phyloP scores from a whole-genome alignment of 331 rosid genomes.

The Rhamnella rubrinervis region DNA sequence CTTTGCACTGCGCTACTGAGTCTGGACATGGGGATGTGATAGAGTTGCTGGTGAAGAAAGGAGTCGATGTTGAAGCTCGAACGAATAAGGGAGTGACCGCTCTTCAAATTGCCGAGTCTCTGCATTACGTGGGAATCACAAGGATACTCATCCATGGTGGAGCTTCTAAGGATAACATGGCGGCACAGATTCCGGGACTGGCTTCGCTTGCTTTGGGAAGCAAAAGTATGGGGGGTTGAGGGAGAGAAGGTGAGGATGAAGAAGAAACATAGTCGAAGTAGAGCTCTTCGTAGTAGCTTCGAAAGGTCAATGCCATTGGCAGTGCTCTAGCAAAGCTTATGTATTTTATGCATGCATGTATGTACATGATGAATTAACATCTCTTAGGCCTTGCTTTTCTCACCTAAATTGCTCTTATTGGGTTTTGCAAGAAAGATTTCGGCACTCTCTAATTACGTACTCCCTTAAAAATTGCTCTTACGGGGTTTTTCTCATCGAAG shows the following conservation, averaged over 20 bases:
- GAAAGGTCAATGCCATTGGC: slow-evolving; percentile 40
- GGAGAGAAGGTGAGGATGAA: slow-evolving; percentile 29
- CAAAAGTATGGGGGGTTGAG: slow-evolving; percentile 16
- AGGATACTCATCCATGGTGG: slow-evolving; percentile 66
- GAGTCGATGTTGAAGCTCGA: slow-evolving; percentile 61
- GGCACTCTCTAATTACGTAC: too few species aligned
- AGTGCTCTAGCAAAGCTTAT: slow-evolving; percentile 24
- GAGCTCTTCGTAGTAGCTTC: slow-evolving; percentile 36
- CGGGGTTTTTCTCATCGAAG: too few species aligned
- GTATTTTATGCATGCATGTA: too few species aligned
- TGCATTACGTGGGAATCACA: slow-evolving; percentile 59
- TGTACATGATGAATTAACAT: too few species aligned
- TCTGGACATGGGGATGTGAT: slow-evolving; percentile 63
- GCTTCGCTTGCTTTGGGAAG: slow-evolving; percentile 21
- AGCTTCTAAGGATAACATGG: slow-evolving; percentile 31
- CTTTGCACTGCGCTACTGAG: slow-evolving; percentile 72
- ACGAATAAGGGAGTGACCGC: slow-evolving; percentile 71
- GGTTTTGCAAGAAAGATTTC: too few species aligned
- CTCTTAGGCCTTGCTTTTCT: too few species aligned
- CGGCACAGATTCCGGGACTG: not conserved
- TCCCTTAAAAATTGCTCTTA: too few species aligned
- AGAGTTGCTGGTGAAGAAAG: slow-evolving; percentile 69
- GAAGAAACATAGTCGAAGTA: slow-evolving; percentile 35
- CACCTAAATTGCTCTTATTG: too few species aligned
- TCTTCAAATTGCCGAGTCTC: slow-evolving; percentile 62